A percentile compares a stretch with the other conserved stretches of the same genome.
Conservation (phyloP, 345 rosid species). For the rapeseed (Brassica napus) region Da-Ae NC_063452.1:17351001-17351500, state of each 20-base stretch:
- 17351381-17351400: conserved; percentile 79
- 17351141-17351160: conserved; percentile 10
- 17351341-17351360: conserved; percentile 83
- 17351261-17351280: conserved; percentile 43
- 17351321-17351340: conserved; percentile 12
- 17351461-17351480: conserved; percentile 63
- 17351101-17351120: conserved; percentile 65
- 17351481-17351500: conserved; percentile 41
- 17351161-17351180: conserved; percentile 18
- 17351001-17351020: conserved; percentile 99
- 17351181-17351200: conserved; percentile 43
- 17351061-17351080: conserved; percentile 69
- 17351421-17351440: conserved; percentile 86
- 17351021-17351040: conserved; percentile 93
- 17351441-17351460: conserved; percentile 72
- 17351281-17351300: background rate
- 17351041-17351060: conserved; percentile 89
- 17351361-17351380: conserved; percentile 93
- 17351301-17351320: background rate
- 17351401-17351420: conserved; percentile 78
- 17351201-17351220: conserved; percentile 78
- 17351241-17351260: conserved; percentile 95
- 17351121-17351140: conserved; percentile 66
- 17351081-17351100: conserved; percentile 55
- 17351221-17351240: conserved; percentile 94